Percentiles rank a stretch among this genome's conserved stretches.
Evolutionary conservation across 2,329 filamentous ascomycete genomes (phyloP).

Genomic region (Furcasterigmium sp.): DNA sequence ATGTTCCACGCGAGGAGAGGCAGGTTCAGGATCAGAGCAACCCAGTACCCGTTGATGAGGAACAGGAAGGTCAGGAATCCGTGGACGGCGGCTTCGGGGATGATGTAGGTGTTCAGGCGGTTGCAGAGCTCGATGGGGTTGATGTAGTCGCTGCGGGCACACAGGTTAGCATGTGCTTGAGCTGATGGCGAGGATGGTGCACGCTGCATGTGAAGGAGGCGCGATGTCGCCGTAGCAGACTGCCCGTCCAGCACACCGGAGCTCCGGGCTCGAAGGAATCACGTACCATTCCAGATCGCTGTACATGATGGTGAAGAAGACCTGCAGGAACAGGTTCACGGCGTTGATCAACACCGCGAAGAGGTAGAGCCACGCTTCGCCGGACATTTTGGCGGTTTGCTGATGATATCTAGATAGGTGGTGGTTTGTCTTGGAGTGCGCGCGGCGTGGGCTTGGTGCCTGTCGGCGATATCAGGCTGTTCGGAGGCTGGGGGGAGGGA

Average conservation of each 20-base stretch:
- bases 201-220: not conserved
- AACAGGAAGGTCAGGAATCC: constrained; percentile 94
- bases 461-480: constrained; percentile 3
- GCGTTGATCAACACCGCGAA: constrained; percentile 98
- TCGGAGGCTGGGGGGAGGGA: constrained; percentile 1
- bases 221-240: too few species aligned
- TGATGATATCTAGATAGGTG: not conserved
- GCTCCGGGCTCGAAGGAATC: not conserved
- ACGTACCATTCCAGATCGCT: constrained; percentile 97
- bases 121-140: constrained; percentile 99
- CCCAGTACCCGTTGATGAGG: constrained; percentile 98
- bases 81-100: constrained; percentile 96
- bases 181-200: constrained; percentile 4
- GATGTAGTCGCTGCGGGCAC: constrained; percentile 79
- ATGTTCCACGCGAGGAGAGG: constrained; percentile 89
- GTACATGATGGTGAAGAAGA: constrained; percentile 99
- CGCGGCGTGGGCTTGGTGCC: constrained; percentile 5
- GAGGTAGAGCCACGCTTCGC: constrained; percentile 97
- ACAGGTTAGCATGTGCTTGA: constrained; percentile 19
- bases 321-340: constrained; percentile 98
- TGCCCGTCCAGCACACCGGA: too few species aligned
- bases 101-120: constrained; percentile 98
- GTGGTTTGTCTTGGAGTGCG: not conserved
- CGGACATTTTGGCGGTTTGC: constrained; percentile 63
- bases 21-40: constrained; percentile 85